phyloP scores from a whole-genome alignment of 2,329 filamentous ascomycete genomes.

The Pestalotiopsis sp. region DNA sequence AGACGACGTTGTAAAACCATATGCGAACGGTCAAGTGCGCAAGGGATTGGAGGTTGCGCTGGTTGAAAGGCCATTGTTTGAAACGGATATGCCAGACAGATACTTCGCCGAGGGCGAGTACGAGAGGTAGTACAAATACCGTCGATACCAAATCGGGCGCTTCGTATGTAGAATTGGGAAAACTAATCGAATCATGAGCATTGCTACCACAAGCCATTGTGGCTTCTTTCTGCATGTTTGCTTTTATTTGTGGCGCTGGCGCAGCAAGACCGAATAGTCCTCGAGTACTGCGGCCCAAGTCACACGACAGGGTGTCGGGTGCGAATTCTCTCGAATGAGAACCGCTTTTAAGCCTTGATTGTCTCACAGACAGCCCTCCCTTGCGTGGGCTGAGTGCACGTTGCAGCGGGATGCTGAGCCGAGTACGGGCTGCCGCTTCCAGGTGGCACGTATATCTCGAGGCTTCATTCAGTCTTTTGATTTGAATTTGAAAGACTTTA shows the following conservation, averaged over 20 bases:
- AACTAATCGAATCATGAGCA: not conserved
- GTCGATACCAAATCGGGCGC: not conserved
- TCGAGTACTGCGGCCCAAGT: not conserved
- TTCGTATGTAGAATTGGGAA: not conserved
- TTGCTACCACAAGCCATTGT: not conserved
- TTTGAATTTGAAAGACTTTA: not conserved
- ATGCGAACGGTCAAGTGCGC: conserved; percentile 11
- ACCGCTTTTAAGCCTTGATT: not conserved
- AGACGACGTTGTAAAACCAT: conserved; percentile 9
- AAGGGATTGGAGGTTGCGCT: conserved; percentile 75
- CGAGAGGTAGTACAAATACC: conserved; percentile 36
- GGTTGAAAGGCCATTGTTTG: conserved; percentile 83
- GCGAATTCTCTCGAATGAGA: not conserved
- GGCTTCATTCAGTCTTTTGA: not conserved
- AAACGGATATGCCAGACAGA: conserved; percentile 73
- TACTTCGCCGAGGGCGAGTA: conserved; percentile 62
- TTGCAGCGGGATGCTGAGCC: not conserved
- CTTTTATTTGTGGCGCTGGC: not conserved
- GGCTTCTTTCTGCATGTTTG: not conserved
- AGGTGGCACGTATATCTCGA: not conserved
- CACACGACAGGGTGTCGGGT: not conserved
- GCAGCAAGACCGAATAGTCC: not conserved
- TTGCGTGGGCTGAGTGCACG: not conserved
- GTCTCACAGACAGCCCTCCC: not conserved
- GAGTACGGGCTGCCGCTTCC: not conserved